These are phyloP conservation scores for Mercurialis annua DNA, from an alignment of 345 rosid genomes.

Conservation along the genomic window DNA sequence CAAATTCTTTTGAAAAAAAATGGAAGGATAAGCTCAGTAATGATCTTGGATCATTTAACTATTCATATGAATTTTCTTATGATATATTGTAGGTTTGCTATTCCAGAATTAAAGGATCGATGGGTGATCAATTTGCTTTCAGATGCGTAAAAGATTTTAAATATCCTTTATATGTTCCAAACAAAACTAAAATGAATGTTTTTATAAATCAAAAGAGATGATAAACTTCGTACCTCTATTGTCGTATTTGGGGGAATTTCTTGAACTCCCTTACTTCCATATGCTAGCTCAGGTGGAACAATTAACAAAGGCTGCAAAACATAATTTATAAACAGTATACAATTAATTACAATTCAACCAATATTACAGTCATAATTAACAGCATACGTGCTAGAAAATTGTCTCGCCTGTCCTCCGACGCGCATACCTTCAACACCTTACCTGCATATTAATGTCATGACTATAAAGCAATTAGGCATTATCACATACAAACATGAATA, in stretches of 20 bases:
- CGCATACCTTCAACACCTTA: too few relatives aligned
- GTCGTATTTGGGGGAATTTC: conserved; percentile 98
- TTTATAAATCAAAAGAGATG: neutral
- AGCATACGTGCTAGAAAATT: too few relatives aligned
- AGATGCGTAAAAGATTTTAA: conserved; percentile 1
- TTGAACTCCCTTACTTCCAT: conserved; percentile 93
- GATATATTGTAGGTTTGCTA: too few relatives aligned
- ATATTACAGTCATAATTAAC: too few relatives aligned
- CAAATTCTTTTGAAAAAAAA: neutral
- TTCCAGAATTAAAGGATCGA: neutral
- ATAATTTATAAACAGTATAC: too few relatives aligned
- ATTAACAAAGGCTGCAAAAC: conserved; percentile 62
- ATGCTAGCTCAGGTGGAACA: conserved; percentile 91
- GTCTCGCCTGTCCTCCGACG: too few relatives aligned
- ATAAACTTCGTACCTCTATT: conserved; percentile 55
- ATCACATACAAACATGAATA: too few relatives aligned
- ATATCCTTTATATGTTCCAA: neutral
- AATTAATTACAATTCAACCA: too few relatives aligned
- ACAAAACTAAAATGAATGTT: neutral
- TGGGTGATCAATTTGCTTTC: neutral
- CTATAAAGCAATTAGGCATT: too few relatives aligned
- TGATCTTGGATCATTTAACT: neutral
- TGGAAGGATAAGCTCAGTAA: neutral
- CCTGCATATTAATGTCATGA: too few relatives aligned
- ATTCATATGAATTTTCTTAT: neutral